These are phyloP conservation scores for Aspergillus alliaceus DNA, from an alignment of 2,329 filamentous ascomycete species.

Conservation along the genomic window DNA sequence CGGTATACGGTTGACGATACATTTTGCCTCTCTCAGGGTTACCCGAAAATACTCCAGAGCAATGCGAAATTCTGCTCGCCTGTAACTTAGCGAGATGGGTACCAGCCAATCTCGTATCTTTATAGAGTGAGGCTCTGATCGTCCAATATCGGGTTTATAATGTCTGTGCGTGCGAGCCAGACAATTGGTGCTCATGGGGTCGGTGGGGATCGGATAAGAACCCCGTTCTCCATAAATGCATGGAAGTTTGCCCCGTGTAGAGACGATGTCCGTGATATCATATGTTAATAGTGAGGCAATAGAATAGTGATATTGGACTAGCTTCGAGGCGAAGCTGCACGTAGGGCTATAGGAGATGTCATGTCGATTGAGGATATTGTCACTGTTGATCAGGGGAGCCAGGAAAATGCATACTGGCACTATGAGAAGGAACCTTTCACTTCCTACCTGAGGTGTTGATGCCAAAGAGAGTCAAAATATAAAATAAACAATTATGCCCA, in stretches of 20 bases:
- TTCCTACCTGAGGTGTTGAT: not conserved
- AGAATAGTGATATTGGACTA: not conserved
- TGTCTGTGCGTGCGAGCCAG: not conserved
- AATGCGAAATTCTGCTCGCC: not conserved
- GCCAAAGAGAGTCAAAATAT: too few relatives aligned
- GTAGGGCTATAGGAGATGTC: not conserved
- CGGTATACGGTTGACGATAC: not conserved
- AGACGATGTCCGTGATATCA: not conserved
- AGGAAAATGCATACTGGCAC: not conserved
- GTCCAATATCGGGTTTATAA: not conserved
- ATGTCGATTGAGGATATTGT: not conserved
- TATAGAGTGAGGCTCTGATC: constrained; percentile 7
- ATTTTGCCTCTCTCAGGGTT: not conserved
- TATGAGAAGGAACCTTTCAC: not conserved
- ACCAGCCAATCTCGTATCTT: not conserved
- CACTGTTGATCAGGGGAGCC: too few relatives aligned
- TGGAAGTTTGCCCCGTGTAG: not conserved
- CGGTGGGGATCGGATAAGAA: not conserved
- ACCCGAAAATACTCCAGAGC: not conserved
- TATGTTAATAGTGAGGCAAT: not conserved
- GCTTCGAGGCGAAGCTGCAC: not conserved
- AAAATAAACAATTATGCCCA: too few relatives aligned
- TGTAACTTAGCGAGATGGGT: not conserved
- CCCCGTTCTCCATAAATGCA: not conserved
- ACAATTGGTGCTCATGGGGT: not conserved